Percentiles rank a stretch among this genome's conserved stretches.
Conservation (phyloP, 441 rosid species). For the Populus hybrid region DNA sequence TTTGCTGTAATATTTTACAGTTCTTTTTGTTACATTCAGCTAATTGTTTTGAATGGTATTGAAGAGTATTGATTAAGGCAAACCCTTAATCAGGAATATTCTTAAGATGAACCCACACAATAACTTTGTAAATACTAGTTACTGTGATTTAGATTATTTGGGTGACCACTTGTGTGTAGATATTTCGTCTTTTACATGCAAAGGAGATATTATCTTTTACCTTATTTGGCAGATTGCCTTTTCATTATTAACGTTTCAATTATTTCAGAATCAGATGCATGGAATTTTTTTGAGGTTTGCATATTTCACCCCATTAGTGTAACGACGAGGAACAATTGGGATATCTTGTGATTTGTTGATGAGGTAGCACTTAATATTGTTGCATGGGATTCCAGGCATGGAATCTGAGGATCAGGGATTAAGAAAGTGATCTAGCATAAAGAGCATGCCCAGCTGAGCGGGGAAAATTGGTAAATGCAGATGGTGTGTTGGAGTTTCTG, state of each 20-base stretch:
- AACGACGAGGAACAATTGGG: not conserved
- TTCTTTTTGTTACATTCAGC: not conserved
- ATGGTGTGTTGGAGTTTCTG: not conserved
- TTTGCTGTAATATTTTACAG: not conserved
- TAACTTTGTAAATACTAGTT: not conserved
- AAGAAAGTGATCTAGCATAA: not conserved
- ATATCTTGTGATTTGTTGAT: not conserved
- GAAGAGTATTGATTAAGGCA: not conserved
- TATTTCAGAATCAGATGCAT: not conserved
- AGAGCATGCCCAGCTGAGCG: not conserved
- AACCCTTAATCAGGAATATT: not conserved
- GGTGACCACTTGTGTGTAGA: not conserved
- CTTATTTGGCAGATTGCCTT: not conserved
- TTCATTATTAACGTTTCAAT: not conserved
- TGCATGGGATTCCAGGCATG: not conserved
- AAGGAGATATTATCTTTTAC: not conserved
- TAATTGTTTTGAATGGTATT: not conserved
- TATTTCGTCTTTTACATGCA: not conserved
- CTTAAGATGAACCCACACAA: not conserved
- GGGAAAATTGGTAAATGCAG: not conserved
- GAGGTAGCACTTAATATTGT: not conserved
- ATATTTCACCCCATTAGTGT: not conserved
- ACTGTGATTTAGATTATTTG: not conserved
- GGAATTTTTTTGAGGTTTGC: not conserved
- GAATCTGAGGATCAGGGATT: not conserved